These are phyloP conservation scores for Balansia obtecta DNA, from an alignment of 2,329 filamentous ascomycete species.

Conservation along the genomic window DNA sequence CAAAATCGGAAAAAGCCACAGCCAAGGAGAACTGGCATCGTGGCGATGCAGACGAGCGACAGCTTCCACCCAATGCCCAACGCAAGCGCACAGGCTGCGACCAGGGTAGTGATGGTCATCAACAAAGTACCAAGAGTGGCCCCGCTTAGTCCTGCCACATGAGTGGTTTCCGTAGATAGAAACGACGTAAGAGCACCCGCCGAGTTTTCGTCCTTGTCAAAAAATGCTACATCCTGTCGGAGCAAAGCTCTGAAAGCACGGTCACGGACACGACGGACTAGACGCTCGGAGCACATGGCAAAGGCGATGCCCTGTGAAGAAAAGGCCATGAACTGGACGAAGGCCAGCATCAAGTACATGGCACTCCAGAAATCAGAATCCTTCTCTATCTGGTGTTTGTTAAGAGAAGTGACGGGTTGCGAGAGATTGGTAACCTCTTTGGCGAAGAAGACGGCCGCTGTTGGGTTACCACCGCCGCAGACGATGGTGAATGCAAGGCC, in stretches of 20 bases:
- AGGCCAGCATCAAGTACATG: conserved; percentile 79
- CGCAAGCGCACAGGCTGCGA: conserved; percentile 58
- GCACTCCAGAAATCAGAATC: conserved; percentile 76
- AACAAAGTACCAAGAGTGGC: conserved; percentile 78
- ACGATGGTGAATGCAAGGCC: conserved; percentile 65
- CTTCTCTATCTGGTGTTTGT: conserved; percentile 45
- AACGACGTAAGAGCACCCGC: conserved; percentile 82
- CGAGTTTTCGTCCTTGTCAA: conserved; percentile 80
- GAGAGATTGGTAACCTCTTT: conserved; percentile 71
- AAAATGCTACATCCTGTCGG: conserved; percentile 85
- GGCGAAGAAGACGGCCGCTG: conserved; percentile 61
- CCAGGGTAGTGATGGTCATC: conserved; percentile 66
- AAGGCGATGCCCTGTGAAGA: conserved; percentile 59
- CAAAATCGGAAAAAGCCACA: conserved; percentile 86
- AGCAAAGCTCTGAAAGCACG: conserved; percentile 76
- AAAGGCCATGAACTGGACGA: conserved; percentile 60
- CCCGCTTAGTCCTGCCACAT: conserved; percentile 78
- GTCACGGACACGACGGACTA: conserved; percentile 74
- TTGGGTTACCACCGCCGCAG: conserved; percentile 70
- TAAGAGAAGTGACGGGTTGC: conserved; percentile 32
- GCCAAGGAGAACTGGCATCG: conserved; percentile 62
- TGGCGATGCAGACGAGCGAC: conserved; percentile 67
- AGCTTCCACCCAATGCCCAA: conserved; percentile 81
- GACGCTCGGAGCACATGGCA: conserved; percentile 72
- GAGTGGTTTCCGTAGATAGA: conserved; percentile 78